These are phyloP conservation scores for Fusarium torulosum DNA, from an alignment of 2,329 filamentous ascomycete species.

Conservation along the genomic window DNA sequence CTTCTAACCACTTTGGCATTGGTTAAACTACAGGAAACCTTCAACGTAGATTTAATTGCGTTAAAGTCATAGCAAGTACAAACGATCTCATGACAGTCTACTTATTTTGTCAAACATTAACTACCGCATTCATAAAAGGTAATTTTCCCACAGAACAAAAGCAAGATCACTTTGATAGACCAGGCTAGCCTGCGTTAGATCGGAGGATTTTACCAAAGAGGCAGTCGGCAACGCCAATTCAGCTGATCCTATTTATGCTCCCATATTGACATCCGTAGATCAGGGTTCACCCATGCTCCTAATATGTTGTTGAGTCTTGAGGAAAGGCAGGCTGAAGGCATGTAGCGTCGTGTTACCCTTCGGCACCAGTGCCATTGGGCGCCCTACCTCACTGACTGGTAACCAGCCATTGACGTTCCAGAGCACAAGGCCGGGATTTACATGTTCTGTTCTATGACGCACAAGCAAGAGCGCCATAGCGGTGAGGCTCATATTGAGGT, in stretches of 20 bases:
- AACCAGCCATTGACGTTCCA: constrained; percentile 12
- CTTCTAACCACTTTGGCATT: not conserved
- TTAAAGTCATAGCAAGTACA: not conserved
- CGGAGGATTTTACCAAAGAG: constrained; percentile 31
- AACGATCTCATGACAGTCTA: no score
- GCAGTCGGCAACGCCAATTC: constrained; percentile 5
- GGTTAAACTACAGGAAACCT: no score
- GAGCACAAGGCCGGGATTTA: constrained; percentile 6
- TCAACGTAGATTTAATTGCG: no score
- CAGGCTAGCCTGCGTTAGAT: constrained; percentile 28
- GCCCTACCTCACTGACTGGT: constrained; percentile 24
- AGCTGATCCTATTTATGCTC: constrained; percentile 33
- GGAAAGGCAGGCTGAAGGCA: constrained; percentile 5
- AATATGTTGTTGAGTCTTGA: not conserved
- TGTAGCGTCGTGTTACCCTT: constrained; percentile 4
- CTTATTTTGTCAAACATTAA: no score
- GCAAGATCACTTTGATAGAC: constrained; percentile 20
- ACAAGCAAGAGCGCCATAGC: not conserved
- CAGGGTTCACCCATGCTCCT: constrained; percentile 23
- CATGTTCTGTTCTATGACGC: not conserved
- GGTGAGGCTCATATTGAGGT: constrained; percentile 16
- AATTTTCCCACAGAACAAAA: not conserved
- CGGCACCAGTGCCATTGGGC: not conserved
- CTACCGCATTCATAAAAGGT: not conserved
- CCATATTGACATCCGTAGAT: not conserved